Conservation (phyloP, 2,329 filamentous ascomycete species). For the Calonectria montana region DNA sequence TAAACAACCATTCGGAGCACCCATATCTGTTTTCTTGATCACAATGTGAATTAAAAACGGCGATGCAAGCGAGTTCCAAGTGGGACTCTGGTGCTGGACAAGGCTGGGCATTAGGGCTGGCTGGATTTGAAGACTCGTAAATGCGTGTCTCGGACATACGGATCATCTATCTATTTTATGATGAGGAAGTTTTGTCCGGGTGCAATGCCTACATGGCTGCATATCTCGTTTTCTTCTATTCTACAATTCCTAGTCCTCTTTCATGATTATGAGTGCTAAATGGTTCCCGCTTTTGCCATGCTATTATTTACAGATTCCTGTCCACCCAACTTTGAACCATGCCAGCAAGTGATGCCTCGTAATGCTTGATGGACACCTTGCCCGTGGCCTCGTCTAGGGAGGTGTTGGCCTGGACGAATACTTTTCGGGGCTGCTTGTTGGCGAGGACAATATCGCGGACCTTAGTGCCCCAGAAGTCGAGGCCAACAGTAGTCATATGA, state of each 20-base stretch:
- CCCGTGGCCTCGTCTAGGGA: constrained; percentile 75
- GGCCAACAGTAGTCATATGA: constrained; percentile 83
- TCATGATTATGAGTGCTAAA: constrained; percentile 20
- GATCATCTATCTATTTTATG: neutral
- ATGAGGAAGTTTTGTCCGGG: neutral
- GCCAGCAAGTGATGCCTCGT: constrained; percentile 82
- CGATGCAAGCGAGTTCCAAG: constrained; percentile 27
- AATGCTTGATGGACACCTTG: constrained; percentile 83
- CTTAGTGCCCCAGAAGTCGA: constrained; percentile 85
- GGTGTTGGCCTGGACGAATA: constrained; percentile 96
- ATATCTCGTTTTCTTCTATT: constrained; percentile 30
- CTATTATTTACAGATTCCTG: constrained; percentile 56
- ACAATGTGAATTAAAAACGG: constrained; percentile 30
- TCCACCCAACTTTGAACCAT: constrained; percentile 88
- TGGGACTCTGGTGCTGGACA: constrained; percentile 23
- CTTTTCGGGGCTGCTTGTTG: constrained; percentile 86
- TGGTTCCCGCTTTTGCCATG: neutral
- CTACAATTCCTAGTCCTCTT: constrained; percentile 22
- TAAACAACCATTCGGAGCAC: constrained; percentile 41
- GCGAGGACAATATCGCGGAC: constrained; percentile 80
- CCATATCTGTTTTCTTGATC: constrained; percentile 22
- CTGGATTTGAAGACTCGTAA: constrained; percentile 24
- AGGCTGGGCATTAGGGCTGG: constrained; percentile 31
- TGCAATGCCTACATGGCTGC: constrained; percentile 13
- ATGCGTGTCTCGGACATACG: constrained; percentile 19